These are phyloP conservation scores for Tulasnella sp. DNA, from an alignment of 768 basidiomycete genomes.

Conservation along the genomic window DNA sequence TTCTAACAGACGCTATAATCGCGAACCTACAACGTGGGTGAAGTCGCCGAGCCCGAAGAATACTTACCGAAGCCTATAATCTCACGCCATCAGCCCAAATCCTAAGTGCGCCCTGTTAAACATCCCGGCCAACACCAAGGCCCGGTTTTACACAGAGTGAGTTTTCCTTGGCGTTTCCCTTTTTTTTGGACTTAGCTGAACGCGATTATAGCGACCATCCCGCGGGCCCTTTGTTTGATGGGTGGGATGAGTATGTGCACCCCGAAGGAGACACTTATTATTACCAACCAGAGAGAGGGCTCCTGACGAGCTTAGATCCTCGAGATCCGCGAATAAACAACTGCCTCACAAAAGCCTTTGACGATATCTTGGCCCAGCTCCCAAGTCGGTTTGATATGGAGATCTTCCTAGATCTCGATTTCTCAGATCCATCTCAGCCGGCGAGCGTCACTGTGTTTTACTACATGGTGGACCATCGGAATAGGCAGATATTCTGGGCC, in stretches of 20 bases:
- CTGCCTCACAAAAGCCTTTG: background rate
- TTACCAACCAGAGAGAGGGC: background rate
- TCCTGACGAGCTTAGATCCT: conserved; percentile 25
- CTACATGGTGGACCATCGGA: conserved; percentile 24
- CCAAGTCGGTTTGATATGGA: conserved; percentile 3
- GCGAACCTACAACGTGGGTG: background rate
- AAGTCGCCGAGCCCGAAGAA: background rate
- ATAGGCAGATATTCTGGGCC: conserved; percentile 23
- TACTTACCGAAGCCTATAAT: background rate
- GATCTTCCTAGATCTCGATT: background rate
- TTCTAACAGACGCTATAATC: background rate
- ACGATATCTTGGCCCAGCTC: background rate
- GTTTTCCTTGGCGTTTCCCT: background rate
- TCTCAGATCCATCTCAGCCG: background rate
- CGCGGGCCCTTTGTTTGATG: background rate
- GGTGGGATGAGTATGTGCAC: conserved; percentile 15
- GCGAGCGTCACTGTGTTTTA: background rate
- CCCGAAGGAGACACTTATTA: conserved; percentile 27
- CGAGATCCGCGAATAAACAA: background rate
- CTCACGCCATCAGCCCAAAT: background rate
- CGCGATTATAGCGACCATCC: background rate
- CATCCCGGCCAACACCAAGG: background rate
- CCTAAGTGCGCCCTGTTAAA: background rate
- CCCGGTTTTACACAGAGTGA: background rate
- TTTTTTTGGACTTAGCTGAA: background rate